These are phyloP conservation scores for Coemansia sp. DNA, from an alignment of 192 early-diverging fungal species.

Conservation along the genomic window DNA sequence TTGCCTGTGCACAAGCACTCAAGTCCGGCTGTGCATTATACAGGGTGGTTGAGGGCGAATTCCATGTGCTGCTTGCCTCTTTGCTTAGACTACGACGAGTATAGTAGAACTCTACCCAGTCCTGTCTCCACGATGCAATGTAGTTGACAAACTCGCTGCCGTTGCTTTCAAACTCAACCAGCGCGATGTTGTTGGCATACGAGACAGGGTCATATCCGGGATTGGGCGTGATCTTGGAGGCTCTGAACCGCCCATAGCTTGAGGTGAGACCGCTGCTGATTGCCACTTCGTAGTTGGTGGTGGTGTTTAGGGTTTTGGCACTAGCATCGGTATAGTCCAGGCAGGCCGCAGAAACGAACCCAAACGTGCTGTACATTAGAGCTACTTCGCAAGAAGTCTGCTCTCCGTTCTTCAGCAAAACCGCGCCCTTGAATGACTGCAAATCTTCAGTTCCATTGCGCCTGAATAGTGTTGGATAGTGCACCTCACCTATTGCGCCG, in stretches of 20 bases:
- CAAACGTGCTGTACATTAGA: conserved; percentile 32
- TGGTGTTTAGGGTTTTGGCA: conserved; percentile 16
- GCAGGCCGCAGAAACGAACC: conserved; percentile 40
- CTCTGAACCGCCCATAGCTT: conserved; percentile 22
- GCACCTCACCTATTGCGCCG: not conserved
- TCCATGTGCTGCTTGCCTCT: conserved; percentile 10
- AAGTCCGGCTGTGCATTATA: conserved; percentile 8
- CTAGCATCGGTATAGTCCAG: conserved; percentile 26
- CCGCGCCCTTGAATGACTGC: conserved; percentile 34
- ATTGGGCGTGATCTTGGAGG: conserved; percentile 24
- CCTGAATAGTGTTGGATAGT: conserved; percentile 7
- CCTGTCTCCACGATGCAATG: conserved; percentile 41
- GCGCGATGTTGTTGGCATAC: conserved; percentile 48
- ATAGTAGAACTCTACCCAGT: conserved; percentile 37
- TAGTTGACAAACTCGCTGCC: conserved; percentile 39
- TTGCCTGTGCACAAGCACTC: conserved; percentile 14
- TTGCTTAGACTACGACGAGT: conserved; percentile 24
- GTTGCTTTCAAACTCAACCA: conserved; percentile 24
- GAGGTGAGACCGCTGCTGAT: conserved; percentile 20
- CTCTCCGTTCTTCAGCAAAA: conserved; percentile 43
- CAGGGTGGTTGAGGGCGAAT: conserved; percentile 11
- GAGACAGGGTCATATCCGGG: conserved; percentile 34
- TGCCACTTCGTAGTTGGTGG: conserved; percentile 29
- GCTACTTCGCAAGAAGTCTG: conserved; percentile 50
- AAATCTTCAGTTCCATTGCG: conserved; percentile 27